A percentile compares a stretch with the other conserved stretches of the same genome.
Evolutionary conservation across 78 protist species (phyloP).

Genomic region (Tieghemostelium lacteum): DNA sequence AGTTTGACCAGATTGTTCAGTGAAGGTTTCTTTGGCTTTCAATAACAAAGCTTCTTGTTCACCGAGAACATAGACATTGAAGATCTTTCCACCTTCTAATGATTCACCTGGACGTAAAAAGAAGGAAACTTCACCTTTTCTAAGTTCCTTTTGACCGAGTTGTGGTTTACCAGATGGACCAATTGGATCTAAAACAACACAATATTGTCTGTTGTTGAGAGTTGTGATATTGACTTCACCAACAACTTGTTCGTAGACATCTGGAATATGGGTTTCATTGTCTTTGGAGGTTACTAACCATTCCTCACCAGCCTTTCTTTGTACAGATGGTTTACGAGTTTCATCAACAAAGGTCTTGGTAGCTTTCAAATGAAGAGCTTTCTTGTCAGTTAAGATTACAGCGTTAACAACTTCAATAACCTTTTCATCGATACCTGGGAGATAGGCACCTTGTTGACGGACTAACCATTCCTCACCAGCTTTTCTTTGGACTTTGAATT

Average conservation of each 20-base stretch:
- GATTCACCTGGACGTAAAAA: constrained; percentile 93
- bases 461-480: constrained; percentile 95
- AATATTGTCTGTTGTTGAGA: constrained; percentile 91
- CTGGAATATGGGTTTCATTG: constrained; percentile 88
- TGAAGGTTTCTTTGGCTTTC: constrained; percentile 85
- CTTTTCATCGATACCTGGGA: constrained; percentile 90
- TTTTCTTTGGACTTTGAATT: constrained; percentile 37
- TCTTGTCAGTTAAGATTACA: constrained; percentile 84
- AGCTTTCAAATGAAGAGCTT: constrained; percentile 92
- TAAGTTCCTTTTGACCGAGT: constrained; percentile 88
- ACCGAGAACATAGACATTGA: constrained; percentile 80
- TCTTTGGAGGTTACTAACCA: constrained; percentile 85
- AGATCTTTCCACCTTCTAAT: constrained; percentile 80
- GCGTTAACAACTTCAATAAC: constrained; percentile 78
- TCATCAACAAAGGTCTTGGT: constrained; percentile 83
- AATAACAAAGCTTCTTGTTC: constrained; percentile 93
- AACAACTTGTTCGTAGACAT: constrained; percentile 90
- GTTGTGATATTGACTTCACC: constrained; percentile 83
- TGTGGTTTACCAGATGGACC: constrained; percentile 75
- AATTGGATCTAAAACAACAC: constrained; percentile 91
- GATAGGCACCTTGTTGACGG: constrained; percentile 70
- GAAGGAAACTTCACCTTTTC: constrained; percentile 89
- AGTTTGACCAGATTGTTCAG: constrained; percentile 42
- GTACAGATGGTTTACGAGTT: constrained; percentile 19
- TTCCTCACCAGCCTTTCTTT: constrained; percentile 90